Conservation (phyloP, 805 yeast genomes). For the Kuraishia borneana region DNA sequence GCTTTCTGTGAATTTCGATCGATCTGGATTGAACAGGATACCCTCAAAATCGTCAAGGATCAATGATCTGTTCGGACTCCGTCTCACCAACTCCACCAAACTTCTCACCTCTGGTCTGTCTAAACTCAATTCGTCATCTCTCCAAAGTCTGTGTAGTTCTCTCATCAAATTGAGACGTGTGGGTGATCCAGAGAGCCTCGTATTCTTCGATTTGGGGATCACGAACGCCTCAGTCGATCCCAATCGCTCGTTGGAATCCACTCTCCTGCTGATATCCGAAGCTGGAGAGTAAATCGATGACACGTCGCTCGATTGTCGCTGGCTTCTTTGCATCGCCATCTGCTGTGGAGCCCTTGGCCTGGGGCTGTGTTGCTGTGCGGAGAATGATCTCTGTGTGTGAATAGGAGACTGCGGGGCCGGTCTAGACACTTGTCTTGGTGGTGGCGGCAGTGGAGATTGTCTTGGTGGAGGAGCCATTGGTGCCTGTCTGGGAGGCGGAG, state of each 20-base stretch:
- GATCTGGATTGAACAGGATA: not conserved
- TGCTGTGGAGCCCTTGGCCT: not conserved
- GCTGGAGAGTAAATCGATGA: conserved; percentile 1
- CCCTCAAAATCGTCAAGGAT: not conserved
- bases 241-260: no score
- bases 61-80: not conserved
- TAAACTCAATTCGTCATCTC: not conserved
- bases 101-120: not conserved
- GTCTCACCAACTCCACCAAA: not conserved
- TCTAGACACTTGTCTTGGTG: not conserved
- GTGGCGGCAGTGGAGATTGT: not conserved
- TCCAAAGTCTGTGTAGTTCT: not conserved
- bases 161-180: not conserved
- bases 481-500: not conserved
- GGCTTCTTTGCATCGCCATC: not conserved
- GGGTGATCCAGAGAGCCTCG: not conserved
- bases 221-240: not conserved
- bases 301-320: not conserved
- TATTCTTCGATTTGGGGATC: not conserved
- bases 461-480: not conserved
- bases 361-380: not conserved
- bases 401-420: not conserved
- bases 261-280: not conserved
- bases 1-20: not conserved
- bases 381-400: not conserved